Percentiles rank a stretch among this genome's conserved stretches.
Evolutionary conservation across 306 rosid genomes (phyloP).

Genomic region (Arachis hypogaea): DNA sequence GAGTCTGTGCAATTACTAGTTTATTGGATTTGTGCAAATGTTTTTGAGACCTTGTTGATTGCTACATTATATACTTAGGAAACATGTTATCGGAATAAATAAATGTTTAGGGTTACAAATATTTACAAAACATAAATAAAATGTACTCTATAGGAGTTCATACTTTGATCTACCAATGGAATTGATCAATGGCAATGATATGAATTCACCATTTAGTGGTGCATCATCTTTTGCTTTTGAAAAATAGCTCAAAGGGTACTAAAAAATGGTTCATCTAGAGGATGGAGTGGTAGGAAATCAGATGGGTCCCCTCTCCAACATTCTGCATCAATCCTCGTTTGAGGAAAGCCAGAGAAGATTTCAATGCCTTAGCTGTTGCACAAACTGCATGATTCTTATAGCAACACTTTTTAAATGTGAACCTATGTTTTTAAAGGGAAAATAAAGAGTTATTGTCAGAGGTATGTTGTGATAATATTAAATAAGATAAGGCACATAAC

Average conservation of each 20-base stretch:
- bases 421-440: too few species aligned
- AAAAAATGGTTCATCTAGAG: slow-evolving; percentile 55
- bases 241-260: slow-evolving; percentile 62
- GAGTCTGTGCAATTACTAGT: too few species aligned
- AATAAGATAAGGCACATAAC: too few species aligned
- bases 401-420: too few species aligned
- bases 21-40: too few species aligned
- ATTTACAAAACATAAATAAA: too few species aligned
- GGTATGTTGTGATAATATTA: too few species aligned
- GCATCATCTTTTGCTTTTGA: slow-evolving; percentile 22
- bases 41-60: too few species aligned
- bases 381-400: slow-evolving; percentile 50
- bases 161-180: slow-evolving; percentile 86
- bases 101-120: too few species aligned
- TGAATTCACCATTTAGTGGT: slow-evolving; percentile 45
- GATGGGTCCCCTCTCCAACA: slow-evolving; percentile 60
- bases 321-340: slow-evolving; percentile 67
- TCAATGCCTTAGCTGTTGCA: slow-evolving; percentile 75
- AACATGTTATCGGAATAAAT: too few species aligned
- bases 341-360: slow-evolving; percentile 73
- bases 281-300: slow-evolving; percentile 50
- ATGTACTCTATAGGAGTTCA: slow-evolving; percentile 23
- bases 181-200: slow-evolving; percentile 57
- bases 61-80: too few species aligned
- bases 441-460: too few species aligned